These are phyloP conservation scores for Colletotrichum tofieldiae DNA, from an alignment of 2,329 filamentous ascomycete species.

Conservation along the genomic window DNA sequence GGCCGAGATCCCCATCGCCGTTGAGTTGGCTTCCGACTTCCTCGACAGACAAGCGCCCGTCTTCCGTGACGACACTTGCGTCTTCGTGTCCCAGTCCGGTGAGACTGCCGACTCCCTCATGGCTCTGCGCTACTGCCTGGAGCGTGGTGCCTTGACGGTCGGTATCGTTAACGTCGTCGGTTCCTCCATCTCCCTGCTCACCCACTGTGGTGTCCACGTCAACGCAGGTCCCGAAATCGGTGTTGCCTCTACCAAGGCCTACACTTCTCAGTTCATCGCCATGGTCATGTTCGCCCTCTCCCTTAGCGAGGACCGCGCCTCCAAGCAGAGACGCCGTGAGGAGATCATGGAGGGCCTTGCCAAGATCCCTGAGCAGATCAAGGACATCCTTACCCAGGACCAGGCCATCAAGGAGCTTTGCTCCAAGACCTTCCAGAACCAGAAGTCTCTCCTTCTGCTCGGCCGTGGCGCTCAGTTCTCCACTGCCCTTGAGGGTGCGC, in stretches of 20 bases:
- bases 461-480: constrained; percentile 97
- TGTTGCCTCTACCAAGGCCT: constrained; percentile 99
- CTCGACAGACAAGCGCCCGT: constrained; percentile 96
- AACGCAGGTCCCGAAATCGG: constrained; percentile 99
- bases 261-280: constrained; percentile 99
- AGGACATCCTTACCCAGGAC: constrained; percentile 90
- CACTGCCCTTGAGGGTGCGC: constrained; percentile 94
- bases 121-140: constrained; percentile 97
- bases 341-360: constrained; percentile 96
- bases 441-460: constrained; percentile 94
- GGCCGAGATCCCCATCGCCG: constrained; percentile 96
- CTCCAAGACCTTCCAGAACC: constrained; percentile 92
- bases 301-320: constrained; percentile 95
- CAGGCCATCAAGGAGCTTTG: constrained; percentile 96
- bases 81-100: constrained; percentile 98
- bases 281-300: constrained; percentile 99
- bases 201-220: constrained; percentile 99
- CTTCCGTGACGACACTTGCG: constrained; percentile 99
- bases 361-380: constrained; percentile 92
- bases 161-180: constrained; percentile 99
- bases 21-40: constrained; percentile 98
- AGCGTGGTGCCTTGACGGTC: constrained; percentile 96
- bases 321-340: constrained; percentile 90
- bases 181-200: constrained; percentile 98
- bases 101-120: constrained; percentile 98